A percentile compares a stretch with the other conserved stretches of the same genome.
phyloP scores from a whole-genome alignment of 768 basidiomycete genomes.

The Fomitopsis serialis region DNA sequence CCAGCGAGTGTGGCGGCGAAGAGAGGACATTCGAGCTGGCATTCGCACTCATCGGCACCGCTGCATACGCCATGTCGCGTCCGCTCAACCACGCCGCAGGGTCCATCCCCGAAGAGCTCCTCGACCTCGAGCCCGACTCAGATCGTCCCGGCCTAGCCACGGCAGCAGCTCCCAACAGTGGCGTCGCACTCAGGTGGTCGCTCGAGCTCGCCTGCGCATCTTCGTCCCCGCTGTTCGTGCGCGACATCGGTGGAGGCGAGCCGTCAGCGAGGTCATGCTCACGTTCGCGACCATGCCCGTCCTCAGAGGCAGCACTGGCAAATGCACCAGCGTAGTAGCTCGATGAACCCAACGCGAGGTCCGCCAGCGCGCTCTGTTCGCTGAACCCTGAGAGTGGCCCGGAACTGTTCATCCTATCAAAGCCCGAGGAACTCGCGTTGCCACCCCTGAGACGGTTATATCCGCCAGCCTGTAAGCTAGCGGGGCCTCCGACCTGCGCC shows the following conservation, averaged over 20 bases:
- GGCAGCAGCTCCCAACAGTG: not conserved
- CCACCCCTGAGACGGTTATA: slow-evolving; percentile 14
- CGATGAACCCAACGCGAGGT: no score
- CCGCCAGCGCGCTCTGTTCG: no score
- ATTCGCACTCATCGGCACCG: not conserved
- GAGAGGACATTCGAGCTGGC: no score
- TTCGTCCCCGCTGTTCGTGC: no score
- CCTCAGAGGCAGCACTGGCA: no score
- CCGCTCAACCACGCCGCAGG: slow-evolving; percentile 15
- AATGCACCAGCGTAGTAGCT: no score
- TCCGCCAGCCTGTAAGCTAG: not conserved
- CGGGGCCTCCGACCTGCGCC: not conserved
- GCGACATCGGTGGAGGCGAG: no score
- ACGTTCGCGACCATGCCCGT: no score
- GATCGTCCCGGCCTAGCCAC: slow-evolving; percentile 3
- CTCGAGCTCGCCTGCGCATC: not conserved
- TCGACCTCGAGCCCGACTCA: slow-evolving; percentile 5
- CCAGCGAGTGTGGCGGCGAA: no score
- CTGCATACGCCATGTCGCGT: slow-evolving; percentile 8
- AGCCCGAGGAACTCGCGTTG: not conserved
- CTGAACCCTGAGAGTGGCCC: not conserved
- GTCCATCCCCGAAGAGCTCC: slow-evolving; percentile 7
- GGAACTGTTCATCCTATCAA: not conserved
- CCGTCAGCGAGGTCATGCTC: no score
- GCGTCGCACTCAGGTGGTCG: not conserved